These are phyloP conservation scores for Taxillus chinensis DNA, from an alignment of 164 flowering plant genomes.

Conservation along the genomic window DNA sequence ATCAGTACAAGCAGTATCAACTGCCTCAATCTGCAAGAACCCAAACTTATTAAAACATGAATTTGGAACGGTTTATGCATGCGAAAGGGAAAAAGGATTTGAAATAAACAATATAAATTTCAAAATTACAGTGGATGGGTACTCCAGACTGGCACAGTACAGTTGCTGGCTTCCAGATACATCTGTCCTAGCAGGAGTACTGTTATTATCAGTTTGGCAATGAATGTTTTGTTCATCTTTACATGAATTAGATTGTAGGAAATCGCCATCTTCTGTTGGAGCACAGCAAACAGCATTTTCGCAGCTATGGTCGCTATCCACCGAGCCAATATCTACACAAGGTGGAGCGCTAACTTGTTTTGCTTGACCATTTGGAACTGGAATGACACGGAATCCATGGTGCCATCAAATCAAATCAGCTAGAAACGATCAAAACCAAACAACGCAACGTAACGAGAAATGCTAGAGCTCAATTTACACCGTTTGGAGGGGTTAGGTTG, in stretches of 20 bases:
- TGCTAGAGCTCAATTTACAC: not conserved
- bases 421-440: not conserved
- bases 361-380: conserved; percentile 9
- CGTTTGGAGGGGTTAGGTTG: not conserved
- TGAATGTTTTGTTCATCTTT: conserved; percentile 10
- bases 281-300: not conserved
- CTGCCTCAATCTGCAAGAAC: conserved; percentile 27
- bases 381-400: conserved; percentile 1
- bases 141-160: conserved; percentile 9
- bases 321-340: conserved; percentile 16
- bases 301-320: conserved; percentile 10
- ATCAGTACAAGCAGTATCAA: conserved; percentile 21
- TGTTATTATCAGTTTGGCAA: conserved; percentile 6
- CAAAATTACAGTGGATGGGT: conserved; percentile 21
- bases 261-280: conserved; percentile 6
- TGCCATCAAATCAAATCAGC: not conserved
- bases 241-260: conserved; percentile 4
- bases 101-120: not conserved
- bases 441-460: not conserved
- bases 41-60: conserved; percentile 3
- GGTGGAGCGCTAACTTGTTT: conserved; percentile 6
- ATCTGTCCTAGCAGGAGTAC: conserved; percentile 10
- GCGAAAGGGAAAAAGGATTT: not conserved
- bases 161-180: conserved; percentile 6
- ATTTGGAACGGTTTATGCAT: not conserved